phyloP scores from a whole-genome alignment of 116 monocot genomes.

The Iris pallida region DNA sequence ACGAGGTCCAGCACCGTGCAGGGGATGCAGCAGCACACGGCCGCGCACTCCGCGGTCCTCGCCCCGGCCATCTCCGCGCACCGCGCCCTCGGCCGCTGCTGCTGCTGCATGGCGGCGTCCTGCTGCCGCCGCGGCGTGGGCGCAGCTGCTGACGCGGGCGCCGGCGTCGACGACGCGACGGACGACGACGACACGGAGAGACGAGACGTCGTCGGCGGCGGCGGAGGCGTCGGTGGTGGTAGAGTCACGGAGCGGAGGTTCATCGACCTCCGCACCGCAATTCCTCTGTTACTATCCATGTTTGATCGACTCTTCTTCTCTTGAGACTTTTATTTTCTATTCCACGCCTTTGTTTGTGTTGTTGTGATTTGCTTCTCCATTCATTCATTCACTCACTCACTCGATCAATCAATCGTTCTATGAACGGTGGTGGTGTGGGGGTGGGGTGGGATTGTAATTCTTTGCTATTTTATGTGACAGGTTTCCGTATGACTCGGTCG shows the following conservation, averaged over 20 bases:
- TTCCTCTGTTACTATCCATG: neutral
- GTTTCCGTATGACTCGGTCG: no score
- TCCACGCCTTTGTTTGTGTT: no score
- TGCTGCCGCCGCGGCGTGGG: neutral
- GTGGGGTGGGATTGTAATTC: no score
- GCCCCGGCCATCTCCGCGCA: conserved; percentile 20
- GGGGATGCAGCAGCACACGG: conserved; percentile 25
- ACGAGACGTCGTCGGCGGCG: neutral
- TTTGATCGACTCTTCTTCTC: no score
- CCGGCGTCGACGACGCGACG: no score
- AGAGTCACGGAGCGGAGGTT: neutral
- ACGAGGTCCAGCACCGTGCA: conserved; percentile 13
- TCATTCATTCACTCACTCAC: neutral
- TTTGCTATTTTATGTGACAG: no score
- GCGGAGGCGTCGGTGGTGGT: neutral
- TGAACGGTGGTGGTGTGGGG: no score
- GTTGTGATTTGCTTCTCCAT: no score
- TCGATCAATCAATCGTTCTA: neutral
- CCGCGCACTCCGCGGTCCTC: conserved; percentile 17
- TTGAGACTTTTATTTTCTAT: no score
- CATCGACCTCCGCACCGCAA: neutral
- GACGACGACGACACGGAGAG: neutral
- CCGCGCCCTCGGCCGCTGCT: neutral
- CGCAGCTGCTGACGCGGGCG: neutral
- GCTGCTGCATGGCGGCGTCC: neutral